Evolutionary conservation across 768 basidiomycete genomes (phyloP).

Genomic region (Boletus rubescentipes): DNA sequence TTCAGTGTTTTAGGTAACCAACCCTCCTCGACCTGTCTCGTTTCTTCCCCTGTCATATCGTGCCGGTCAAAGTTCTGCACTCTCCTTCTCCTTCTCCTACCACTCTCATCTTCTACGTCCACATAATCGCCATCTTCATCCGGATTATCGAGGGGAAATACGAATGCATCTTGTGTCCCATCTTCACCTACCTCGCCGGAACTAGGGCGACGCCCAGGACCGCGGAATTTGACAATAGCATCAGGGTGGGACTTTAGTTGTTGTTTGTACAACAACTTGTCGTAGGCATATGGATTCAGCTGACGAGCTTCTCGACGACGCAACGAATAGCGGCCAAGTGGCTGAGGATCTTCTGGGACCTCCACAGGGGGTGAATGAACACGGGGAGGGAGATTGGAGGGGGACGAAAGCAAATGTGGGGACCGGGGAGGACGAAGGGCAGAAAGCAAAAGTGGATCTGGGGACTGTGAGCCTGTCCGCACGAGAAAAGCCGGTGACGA

Average conservation of each 20-base stretch:
- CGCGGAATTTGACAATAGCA: conserved; percentile 57
- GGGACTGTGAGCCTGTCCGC: conserved; percentile 14
- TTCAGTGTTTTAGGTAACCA: conserved; percentile 40
- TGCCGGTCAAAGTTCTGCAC: background rate
- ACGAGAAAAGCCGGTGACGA: conserved; percentile 13
- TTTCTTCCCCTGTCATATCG: background rate
- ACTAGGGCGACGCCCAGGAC: conserved; percentile 31
- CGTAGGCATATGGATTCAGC: conserved; percentile 59
- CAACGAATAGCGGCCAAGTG: conserved; percentile 47
- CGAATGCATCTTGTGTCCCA: conserved; percentile 33
- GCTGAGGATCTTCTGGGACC: conserved; percentile 20
- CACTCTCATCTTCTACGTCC: conserved; percentile 9
- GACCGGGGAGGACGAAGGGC: conserved; percentile 3
- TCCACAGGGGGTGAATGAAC: conserved; percentile 1
- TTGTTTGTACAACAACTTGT: conserved; percentile 50
- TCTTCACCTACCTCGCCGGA: conserved; percentile 29
- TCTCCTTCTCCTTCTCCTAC: conserved; percentile 12
- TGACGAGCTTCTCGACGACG: conserved; percentile 57
- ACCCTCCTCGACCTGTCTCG: conserved; percentile 4
- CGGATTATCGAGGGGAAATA: conserved; percentile 17
- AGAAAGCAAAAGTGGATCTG: conserved; percentile 24
- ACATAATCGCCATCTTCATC: conserved; percentile 31
- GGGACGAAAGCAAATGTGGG: background rate
- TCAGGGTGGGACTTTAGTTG: conserved; percentile 58
- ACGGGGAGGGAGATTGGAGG: background rate